Conservation (phyloP, 2,329 filamentous ascomycete species). For the Immersiporthe knoxdaviesiana region DNA sequence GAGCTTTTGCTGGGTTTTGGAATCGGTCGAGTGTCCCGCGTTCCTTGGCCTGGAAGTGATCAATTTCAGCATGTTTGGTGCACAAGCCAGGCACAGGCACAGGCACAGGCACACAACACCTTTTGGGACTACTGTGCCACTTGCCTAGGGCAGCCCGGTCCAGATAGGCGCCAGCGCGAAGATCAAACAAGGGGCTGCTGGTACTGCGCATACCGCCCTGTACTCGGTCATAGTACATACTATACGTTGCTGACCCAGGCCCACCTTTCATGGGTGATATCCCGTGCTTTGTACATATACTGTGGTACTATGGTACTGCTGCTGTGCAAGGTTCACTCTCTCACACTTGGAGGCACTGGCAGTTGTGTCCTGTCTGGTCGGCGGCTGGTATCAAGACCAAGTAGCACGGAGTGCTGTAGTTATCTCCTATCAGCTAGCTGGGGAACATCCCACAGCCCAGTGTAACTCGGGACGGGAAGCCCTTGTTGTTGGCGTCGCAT, state of each 20-base stretch:
- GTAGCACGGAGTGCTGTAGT: no score
- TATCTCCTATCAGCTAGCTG: background rate
- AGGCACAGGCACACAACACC: background rate
- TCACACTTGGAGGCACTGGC: background rate
- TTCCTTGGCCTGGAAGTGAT: conserved; percentile 24
- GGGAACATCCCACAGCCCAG: background rate
- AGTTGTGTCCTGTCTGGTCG: background rate
- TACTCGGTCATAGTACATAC: no score
- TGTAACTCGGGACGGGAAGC: conserved; percentile 1
- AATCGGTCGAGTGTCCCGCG: conserved; percentile 30
- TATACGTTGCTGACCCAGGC: background rate
- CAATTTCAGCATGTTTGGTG: conserved; percentile 4
- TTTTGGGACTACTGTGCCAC: background rate
- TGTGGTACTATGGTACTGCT: background rate
- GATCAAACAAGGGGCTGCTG: conserved; percentile 13
- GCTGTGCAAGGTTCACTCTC: background rate
- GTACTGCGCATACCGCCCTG: conserved; percentile 7
- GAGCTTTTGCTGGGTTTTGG: conserved; percentile 21
- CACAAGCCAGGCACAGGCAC: conserved; percentile 10
- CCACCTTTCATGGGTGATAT: background rate
- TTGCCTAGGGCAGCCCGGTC: conserved; percentile 2
- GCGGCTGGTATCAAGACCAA: no score
- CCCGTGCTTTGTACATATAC: background rate
- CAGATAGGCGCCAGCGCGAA: conserved; percentile 8
- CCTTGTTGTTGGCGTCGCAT: background rate